Base-by-base conservation (phyloP, 1,139 yeast species). In the Magnusiomyces suaveolens region DNA sequence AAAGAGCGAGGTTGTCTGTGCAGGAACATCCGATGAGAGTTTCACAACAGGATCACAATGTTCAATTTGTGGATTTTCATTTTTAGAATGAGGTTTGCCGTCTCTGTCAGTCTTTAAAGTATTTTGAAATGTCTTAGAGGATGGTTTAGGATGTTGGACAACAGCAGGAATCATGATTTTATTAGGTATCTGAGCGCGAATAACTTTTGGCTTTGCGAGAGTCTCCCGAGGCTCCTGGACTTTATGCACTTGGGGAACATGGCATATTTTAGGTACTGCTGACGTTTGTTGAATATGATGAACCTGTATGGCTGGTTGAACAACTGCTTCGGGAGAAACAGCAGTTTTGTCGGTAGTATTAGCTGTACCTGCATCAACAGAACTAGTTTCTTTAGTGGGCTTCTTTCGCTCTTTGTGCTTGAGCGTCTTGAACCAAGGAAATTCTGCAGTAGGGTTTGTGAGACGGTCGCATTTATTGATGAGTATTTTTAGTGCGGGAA, bases 401-500 rank as follows among this genome's bases (percentile, higher is more conserved):
- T 36, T 36, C 18, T 36, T 36, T 23, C 26, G 4, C 4, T n/a
- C 26, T 25, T 24, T 18, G 16, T 16, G 29, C 29, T 43, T 24
- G 23, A 23, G 24, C 2, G 51, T 43, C n/a, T 48, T 38, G 23
- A 51, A 56, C 58, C 58, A 56, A 18, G 56, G 48, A 39, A 56
- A 56, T 6, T 50, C 51, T 3, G n/a, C 20, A 3, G 44, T 43
- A 8, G 46, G 24, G n/a, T 43, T 47, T 12, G 56, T 44, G 18
- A 55, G 46, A n/a, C 25, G 24, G 12, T 23, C 48, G 52, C 69
- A 66, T 18, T 58, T 53, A 29, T 56, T 23, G 39, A 69, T 62
- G 48, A 56, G 23, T 16, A 54, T 53, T 25, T 64, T 54, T 20
- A 87, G 75, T 36, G 75, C 72, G 25, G 72, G 65, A 52, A 87